Evolutionary conservation across 176 grass and related monocot species (phyloP).

Genomic region (Phoenix dactylifera): DNA sequence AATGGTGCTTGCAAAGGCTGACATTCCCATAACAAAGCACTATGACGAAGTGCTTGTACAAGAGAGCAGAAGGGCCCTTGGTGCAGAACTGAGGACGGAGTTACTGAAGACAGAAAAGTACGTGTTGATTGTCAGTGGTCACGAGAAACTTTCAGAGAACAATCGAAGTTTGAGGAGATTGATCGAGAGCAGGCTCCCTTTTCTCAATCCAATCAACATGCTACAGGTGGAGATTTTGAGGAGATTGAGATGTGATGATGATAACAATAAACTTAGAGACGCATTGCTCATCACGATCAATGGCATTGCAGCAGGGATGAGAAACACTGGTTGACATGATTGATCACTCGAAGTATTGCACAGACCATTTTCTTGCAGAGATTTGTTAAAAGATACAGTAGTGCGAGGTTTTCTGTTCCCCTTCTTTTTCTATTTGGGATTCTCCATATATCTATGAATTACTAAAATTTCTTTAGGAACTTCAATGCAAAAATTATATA

Average conservation of each 20-base stretch:
- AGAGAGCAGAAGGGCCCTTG: conserved; percentile 24
- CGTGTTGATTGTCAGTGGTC: conserved; percentile 65
- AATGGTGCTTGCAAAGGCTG: conserved; percentile 88
- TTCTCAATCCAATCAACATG: conserved; percentile 83
- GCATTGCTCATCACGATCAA: conserved; percentile 89
- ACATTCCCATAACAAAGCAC: conserved; percentile 50
- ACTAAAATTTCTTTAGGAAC: no score
- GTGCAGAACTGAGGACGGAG: conserved; percentile 31
- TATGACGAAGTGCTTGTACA: conserved; percentile 70
- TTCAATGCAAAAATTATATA: no score
- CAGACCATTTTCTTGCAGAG: no score
- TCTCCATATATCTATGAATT: no score
- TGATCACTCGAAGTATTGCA: neutral
- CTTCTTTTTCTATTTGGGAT: no score
- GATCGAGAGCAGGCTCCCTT: conserved; percentile 69
- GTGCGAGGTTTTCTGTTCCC: no score
- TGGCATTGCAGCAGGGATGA: conserved; percentile 87
- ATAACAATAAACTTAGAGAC: conserved; percentile 61
- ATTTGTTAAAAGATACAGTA: no score
- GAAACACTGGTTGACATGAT: conserved; percentile 58
- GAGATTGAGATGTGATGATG: conserved; percentile 50
- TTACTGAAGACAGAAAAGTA: conserved; percentile 41
- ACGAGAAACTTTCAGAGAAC: conserved; percentile 61
- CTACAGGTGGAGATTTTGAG: conserved; percentile 82
- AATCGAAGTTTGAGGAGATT: conserved; percentile 52